Percentiles rank a stretch among this genome's conserved stretches.
Evolutionary conservation across 139 green algal species (phyloP).

Genomic region (Chlorokybus atmophyticus): DNA sequence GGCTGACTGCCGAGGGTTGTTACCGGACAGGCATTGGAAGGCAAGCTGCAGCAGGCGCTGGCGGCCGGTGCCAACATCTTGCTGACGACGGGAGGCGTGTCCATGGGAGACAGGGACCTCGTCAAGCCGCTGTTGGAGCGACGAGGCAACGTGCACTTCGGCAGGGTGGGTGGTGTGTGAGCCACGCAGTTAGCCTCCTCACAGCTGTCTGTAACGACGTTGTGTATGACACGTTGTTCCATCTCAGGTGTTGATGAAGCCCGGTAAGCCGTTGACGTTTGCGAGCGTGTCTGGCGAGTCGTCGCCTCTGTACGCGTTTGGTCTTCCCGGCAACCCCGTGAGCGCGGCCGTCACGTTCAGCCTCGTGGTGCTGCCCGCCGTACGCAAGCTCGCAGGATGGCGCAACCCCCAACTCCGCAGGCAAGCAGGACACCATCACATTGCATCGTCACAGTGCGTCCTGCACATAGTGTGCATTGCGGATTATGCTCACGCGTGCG

Average conservation of each 20-base stretch:
- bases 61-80: constrained; percentile 51
- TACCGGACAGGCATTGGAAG: too few relatives aligned
- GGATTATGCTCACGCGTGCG: too few relatives aligned
- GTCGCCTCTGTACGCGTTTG: constrained; percentile 48
- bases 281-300: constrained; percentile 47
- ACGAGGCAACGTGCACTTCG: constrained; percentile 81
- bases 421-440: neutral
- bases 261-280: constrained; percentile 93
- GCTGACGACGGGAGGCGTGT: constrained; percentile 68
- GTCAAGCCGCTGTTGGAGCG: constrained; percentile 83
- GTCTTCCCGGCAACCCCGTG: constrained; percentile 46
- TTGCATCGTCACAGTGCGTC: too few relatives aligned
- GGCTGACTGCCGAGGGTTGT: too few relatives aligned
- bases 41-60: constrained; percentile 46
- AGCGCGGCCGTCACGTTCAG: constrained; percentile 69
- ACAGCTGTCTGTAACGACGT: neutral
- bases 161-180: constrained; percentile 27
- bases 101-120: constrained; percentile 88
- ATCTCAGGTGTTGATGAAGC: constrained; percentile 75
- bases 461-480: too few relatives aligned
- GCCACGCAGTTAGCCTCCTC: neutral
- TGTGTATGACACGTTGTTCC: neutral
- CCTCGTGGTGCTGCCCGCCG: constrained; percentile 64
- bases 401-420: constrained; percentile 15
- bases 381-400: constrained; percentile 71